phyloP scores from a whole-genome alignment of 306 rosid genomes.

The Cucurbita ficifolia region DNA sequence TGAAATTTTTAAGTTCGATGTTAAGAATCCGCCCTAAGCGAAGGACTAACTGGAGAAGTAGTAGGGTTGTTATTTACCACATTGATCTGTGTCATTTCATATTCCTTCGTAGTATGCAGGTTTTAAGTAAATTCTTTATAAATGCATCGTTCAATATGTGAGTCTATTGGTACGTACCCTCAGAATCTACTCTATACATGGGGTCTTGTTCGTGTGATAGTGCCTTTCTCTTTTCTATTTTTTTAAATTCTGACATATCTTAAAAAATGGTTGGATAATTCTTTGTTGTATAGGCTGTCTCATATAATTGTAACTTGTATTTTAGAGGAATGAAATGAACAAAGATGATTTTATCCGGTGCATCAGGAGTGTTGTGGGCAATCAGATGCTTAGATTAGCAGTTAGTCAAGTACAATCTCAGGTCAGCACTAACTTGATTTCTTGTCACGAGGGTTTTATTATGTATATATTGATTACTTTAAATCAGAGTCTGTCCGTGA shows the following conservation, averaged over 20 bases:
- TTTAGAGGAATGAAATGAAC: constrained; percentile 62
- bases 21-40: not conserved
- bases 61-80: not conserved
- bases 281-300: constrained; percentile 8
- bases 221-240: not conserved
- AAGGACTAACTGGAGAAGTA: not conserved
- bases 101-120: not conserved
- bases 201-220: not conserved
- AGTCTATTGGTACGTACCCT: not conserved
- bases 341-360: constrained; percentile 70
- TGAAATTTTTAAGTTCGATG: not conserved
- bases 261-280: constrained; percentile 3
- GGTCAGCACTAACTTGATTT: constrained; percentile 22
- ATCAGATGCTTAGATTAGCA: constrained; percentile 77
- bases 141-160: not conserved
- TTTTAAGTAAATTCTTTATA: not conserved
- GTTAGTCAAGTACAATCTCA: constrained; percentile 51
- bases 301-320: constrained; percentile 16
- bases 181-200: not conserved
- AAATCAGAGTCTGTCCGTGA: not conserved
- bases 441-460: not conserved
- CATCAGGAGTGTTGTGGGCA: constrained; percentile 73
- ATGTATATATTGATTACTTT: not conserved
- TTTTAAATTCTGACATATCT: not conserved
- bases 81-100: not conserved